A percentile compares a stretch with the other conserved stretches of the same genome.
phyloP scores from a whole-genome alignment of 768 basidiomycete species.

The Gymnopilus junonius region DNA sequence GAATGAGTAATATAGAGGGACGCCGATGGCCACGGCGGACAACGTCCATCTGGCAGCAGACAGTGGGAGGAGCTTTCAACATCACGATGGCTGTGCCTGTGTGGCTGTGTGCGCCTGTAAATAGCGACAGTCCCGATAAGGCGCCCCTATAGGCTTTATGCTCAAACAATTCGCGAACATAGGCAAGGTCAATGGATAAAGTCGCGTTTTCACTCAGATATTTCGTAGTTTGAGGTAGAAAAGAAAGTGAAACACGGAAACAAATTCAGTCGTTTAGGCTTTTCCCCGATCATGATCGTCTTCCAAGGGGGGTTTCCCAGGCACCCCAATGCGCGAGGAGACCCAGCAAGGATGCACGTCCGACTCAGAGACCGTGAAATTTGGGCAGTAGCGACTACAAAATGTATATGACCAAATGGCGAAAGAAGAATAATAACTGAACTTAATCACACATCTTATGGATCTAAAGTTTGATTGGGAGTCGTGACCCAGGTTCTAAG shows the following conservation, averaged over 20 bases:
- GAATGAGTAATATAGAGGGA: background rate
- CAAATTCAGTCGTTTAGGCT: background rate
- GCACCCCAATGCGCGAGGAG: background rate
- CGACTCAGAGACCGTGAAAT: background rate
- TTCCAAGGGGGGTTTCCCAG: background rate
- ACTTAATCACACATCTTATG: background rate
- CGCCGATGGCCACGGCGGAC: constrained; percentile 1
- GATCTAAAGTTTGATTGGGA: background rate
- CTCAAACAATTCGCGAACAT: background rate
- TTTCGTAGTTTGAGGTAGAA: background rate
- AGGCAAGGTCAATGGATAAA: background rate
- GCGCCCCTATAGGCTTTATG: background rate
- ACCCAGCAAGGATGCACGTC: background rate
- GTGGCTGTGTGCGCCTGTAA: constrained; percentile 11
- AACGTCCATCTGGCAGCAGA: constrained; percentile 3
- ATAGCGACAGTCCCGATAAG: background rate
- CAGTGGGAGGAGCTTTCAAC: constrained; percentile 5
- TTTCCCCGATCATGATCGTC: constrained; percentile 2
- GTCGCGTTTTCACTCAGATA: background rate
- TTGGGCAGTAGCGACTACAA: background rate
- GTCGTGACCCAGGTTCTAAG: background rate
- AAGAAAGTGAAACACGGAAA: background rate
- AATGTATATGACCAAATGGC: background rate
- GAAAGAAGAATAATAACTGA: background rate
- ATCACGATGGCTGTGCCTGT: constrained; percentile 10